These are phyloP conservation scores for Starmerella floris DNA, from an alignment of 805 yeast genomes.

Conservation along the genomic window DNA sequence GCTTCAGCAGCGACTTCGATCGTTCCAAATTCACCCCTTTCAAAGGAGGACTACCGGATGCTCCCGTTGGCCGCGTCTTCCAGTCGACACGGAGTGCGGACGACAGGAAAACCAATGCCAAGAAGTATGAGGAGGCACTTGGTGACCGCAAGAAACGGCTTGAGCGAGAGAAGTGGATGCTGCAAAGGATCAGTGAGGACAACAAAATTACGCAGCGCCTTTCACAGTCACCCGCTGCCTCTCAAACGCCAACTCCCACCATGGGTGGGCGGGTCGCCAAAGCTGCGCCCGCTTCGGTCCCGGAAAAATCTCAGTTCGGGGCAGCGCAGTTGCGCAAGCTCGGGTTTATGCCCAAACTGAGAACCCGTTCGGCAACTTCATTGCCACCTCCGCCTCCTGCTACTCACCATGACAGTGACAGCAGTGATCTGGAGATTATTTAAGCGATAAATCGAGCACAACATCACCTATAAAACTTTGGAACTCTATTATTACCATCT, in stretches of 20 bases:
- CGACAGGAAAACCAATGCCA: conserved; percentile 29
- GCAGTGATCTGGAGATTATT: conserved; percentile 18
- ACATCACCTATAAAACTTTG: too few species aligned
- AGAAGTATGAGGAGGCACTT: conserved; percentile 33
- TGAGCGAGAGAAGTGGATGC: conserved; percentile 20
- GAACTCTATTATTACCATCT: too few species aligned
- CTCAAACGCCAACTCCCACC: neutral
- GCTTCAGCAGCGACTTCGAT: neutral
- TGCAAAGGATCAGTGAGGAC: conserved; percentile 25
- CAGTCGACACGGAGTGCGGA: neutral
- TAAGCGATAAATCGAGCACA: too few species aligned
- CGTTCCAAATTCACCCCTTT: conserved; percentile 24
- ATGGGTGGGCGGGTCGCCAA: neutral
- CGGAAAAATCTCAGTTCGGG: neutral
- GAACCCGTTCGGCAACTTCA: neutral
- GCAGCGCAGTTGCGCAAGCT: conserved; percentile 3
- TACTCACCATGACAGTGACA: conserved; percentile 5
- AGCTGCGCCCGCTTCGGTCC: neutral
- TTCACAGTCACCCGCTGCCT: neutral
- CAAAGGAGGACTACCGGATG: conserved; percentile 20
- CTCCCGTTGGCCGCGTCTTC: conserved; percentile 16
- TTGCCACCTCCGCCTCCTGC: neutral
- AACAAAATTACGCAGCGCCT: neutral
- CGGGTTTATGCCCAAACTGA: conserved; percentile 1
- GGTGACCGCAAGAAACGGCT: conserved; percentile 27